phyloP scores from a whole-genome alignment of 2,329 filamentous ascomycete genomes.

The Sporothrix humicola region DNA sequence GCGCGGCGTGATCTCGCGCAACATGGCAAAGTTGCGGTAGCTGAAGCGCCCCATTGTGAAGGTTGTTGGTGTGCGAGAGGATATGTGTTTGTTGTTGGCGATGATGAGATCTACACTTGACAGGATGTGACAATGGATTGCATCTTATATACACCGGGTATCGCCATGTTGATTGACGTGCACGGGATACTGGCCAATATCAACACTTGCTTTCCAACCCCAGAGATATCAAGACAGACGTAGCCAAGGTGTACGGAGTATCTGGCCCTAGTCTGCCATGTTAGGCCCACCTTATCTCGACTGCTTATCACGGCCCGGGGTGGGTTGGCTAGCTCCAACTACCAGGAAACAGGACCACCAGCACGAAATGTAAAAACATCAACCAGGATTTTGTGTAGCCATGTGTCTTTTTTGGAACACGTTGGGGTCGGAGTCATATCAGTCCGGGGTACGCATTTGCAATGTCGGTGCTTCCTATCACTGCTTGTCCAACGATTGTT shows the following conservation, averaged over 20 bases:
- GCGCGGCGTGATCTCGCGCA: slow-evolving; percentile 20
- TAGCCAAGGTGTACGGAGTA: no score
- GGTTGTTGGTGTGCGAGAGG: no score
- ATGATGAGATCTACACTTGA: neutral
- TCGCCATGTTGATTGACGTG: neutral
- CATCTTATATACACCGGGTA: neutral
- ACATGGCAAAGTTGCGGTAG: slow-evolving; percentile 18
- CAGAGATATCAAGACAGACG: neutral
- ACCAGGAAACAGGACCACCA: no score
- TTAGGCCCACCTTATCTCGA: neutral
- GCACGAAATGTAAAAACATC: no score
- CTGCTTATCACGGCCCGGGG: slow-evolving; percentile 16
- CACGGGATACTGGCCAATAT: neutral
- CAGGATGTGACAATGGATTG: neutral
- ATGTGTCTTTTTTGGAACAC: no score
- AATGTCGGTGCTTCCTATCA: neutral
- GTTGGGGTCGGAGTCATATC: no score
- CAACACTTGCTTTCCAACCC: neutral
- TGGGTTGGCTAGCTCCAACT: neutral
- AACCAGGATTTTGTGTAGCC: no score
- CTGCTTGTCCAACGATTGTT: neutral
- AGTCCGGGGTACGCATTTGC: neutral
- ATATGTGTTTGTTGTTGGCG: no score
- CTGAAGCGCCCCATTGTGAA: neutral
- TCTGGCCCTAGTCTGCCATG: neutral